These are phyloP conservation scores for Nemophila menziesii DNA, from an alignment of 257 asterid species.

Conservation along the genomic window DNA sequence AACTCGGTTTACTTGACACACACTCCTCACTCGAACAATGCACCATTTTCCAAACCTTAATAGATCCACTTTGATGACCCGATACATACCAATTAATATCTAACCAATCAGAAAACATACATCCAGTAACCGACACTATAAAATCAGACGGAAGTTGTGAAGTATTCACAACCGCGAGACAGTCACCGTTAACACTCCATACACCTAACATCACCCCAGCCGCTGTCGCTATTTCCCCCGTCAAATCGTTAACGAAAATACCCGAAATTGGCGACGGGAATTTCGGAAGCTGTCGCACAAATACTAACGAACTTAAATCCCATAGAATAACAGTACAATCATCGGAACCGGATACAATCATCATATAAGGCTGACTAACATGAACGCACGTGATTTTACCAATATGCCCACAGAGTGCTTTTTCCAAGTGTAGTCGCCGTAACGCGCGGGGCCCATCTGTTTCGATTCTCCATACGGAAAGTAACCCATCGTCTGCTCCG, in stretches of 20 bases:
- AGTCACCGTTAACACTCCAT: constrained; percentile 94
- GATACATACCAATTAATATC: constrained; percentile 82
- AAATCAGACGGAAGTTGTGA: constrained; percentile 96
- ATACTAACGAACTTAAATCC: constrained; percentile 90
- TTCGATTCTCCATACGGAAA: constrained; percentile 78
- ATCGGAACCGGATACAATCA: constrained; percentile 93
- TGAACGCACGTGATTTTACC: constrained; percentile 75
- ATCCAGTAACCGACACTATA: constrained; percentile 65
- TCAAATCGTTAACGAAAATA: constrained; percentile 71
- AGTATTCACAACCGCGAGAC: constrained; percentile 88
- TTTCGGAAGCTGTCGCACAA: constrained; percentile 82
- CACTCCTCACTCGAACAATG: constrained; percentile 60
- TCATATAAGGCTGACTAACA: constrained; percentile 95
- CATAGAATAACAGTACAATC: constrained; percentile 81
- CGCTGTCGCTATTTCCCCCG: constrained; percentile 82
- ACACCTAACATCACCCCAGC: constrained; percentile 89
- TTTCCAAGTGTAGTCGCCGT: constrained; percentile 52
- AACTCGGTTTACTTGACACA: constrained; percentile 28
- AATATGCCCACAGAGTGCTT: constrained; percentile 80
- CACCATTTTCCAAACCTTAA: constrained; percentile 90
- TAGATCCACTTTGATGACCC: constrained; percentile 98
- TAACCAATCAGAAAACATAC: constrained; percentile 70
- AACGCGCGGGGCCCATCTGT: constrained; percentile 68
- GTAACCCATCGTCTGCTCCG: constrained; percentile 85
- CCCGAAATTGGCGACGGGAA: constrained; percentile 86